These are phyloP conservation scores for Calonectria hongkongensis DNA, from an alignment of 2,329 filamentous ascomycete species.

Conservation along the genomic window DNA sequence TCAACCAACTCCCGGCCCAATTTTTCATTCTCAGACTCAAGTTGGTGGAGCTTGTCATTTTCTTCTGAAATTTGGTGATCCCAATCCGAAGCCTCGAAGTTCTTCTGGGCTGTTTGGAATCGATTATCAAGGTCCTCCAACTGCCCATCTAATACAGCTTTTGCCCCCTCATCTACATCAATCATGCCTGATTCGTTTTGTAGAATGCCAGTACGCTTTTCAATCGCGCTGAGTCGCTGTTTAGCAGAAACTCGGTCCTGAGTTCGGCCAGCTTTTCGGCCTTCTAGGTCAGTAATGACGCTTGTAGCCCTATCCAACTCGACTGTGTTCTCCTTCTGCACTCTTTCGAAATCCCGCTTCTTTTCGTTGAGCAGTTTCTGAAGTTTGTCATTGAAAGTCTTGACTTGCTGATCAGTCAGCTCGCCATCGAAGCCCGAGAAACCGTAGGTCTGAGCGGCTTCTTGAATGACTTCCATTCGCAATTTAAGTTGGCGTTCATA, in stretches of 20 bases:
- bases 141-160: conserved; percentile 84
- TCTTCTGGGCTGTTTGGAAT: conserved; percentile 77
- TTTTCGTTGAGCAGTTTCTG: conserved; percentile 86
- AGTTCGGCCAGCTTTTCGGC: conserved; percentile 81
- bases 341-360: conserved; percentile 83
- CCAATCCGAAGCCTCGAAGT: conserved; percentile 78
- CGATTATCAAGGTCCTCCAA: conserved; percentile 80
- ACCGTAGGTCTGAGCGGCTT: conserved; percentile 84
- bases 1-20: conserved; percentile 89
- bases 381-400: conserved; percentile 86
- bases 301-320: conserved; percentile 84
- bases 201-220: conserved; percentile 79
- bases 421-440: conserved; percentile 91
- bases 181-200: conserved; percentile 84
- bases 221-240: conserved; percentile 83
- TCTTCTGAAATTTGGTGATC: conserved; percentile 82
- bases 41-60: conserved; percentile 77
- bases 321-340: conserved; percentile 83
- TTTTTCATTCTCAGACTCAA: conserved; percentile 83
- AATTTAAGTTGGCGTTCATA: conserved; percentile 86
- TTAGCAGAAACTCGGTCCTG: conserved; percentile 85
- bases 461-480: conserved; percentile 84
- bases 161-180: conserved; percentile 88
- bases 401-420: conserved; percentile 82
- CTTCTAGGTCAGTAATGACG: conserved; percentile 83